phyloP scores from a whole-genome alignment of 192 early-diverging fungal species.

The Coemansia sp. region DNA sequence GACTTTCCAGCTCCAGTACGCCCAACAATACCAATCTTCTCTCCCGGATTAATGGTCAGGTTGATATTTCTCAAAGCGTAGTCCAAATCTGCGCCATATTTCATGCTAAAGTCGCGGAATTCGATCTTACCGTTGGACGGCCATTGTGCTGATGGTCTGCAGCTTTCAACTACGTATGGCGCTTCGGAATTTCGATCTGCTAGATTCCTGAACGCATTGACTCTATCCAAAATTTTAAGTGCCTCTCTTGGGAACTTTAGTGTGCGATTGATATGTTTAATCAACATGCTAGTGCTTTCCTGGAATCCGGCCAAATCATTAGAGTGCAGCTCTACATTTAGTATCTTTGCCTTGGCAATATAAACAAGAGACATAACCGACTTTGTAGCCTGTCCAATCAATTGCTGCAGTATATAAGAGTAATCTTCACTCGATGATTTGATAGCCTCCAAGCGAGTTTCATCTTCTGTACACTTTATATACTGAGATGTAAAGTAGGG shows the following conservation, averaged over 20 bases:
- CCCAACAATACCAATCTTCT: slow-evolving; percentile 61
- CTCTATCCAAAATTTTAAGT: background rate
- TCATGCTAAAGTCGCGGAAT: slow-evolving; percentile 31
- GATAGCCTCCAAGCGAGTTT: slow-evolving; percentile 36
- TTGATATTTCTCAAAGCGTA: slow-evolving; percentile 43
- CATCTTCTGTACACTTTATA: slow-evolving; percentile 59
- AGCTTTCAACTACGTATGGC: slow-evolving; percentile 8
- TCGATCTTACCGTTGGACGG: slow-evolving; percentile 24
- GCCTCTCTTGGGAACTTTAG: background rate
- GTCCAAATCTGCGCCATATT: slow-evolving; percentile 15
- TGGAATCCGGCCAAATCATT: slow-evolving; percentile 3
- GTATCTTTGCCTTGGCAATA: background rate
- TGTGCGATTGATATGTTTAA: background rate
- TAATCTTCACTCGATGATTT: background rate
- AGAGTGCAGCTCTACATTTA: background rate
- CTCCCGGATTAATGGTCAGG: slow-evolving; percentile 54
- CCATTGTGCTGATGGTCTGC: slow-evolving; percentile 17
- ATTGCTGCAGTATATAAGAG: background rate
- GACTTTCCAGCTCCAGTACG: slow-evolving; percentile 67
- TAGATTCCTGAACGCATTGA: background rate
- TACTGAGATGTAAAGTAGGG: slow-evolving; percentile 58
- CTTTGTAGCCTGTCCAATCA: background rate
- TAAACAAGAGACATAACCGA: background rate
- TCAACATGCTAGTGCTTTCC: background rate
- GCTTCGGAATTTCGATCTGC: slow-evolving; percentile 7